Evolutionary conservation across 1,284 basidiomycete species (phyloP), one percentile per base, ranked within the genome.

Genomic region (Phaffia rhodozyma): DNA sequence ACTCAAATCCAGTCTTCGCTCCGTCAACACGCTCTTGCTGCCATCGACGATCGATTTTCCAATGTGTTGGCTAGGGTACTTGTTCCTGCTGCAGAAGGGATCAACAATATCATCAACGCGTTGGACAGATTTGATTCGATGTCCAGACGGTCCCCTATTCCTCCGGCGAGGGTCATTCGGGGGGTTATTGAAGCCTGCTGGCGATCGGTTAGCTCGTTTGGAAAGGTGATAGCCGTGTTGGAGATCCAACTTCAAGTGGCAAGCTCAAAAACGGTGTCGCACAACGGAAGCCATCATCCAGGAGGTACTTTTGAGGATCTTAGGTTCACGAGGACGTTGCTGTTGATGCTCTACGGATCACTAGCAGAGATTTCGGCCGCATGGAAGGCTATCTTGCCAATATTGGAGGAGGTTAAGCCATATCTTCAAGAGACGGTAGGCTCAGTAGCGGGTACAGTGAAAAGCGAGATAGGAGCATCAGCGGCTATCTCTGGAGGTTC

Each of bases 51-150:
- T 66, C 83, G 90, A n/a, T 74, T 96, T 43, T 84, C 89, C 16
- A 84, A 85, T 5, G 83, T 90, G 5, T 80, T 97, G 66, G 79
- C 84, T 59, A 87, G 91, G 70, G 87, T 93, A 27, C 82, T 94
- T 66, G 86, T 90, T 68, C 86, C 91, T 7, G 91, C 91, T 0
- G 86, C 85, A 71, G 77, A 80, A 56, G 89, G 89, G 68, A 87
- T 97, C 80, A 81, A 83, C 62, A 84, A 85, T 65, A 80, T 98
- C 18, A 96, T 97, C 73, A 83, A 85, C 65, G 85, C 90, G 0
- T 81, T 98, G 54, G 96, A 97, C 73, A 85, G 87, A 23, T 97
- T 97, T 75, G 96, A 99, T 73, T 82, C 86, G 1, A 82, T 85
- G 69, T 87, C 88, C 61, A 82, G 86, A 66, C 82, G 85, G 66